Conservation (phyloP, 805 yeast genomes). For the Wickerhamiella dianesei region DNA sequence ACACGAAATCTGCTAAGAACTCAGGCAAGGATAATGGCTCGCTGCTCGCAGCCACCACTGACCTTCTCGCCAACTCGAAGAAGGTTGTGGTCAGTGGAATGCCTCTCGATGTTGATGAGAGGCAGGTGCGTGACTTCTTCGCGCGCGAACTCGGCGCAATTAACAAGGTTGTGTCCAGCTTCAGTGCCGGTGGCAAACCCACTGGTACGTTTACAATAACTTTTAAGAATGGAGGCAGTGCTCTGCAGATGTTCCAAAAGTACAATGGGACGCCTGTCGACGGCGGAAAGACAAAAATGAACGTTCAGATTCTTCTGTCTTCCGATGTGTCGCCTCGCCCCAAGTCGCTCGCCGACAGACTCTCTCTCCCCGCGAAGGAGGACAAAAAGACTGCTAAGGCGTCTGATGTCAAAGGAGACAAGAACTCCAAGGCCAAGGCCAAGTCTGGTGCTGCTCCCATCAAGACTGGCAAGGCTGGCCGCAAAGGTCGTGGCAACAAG, state of each 20-base stretch:
- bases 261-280: constrained; percentile 92
- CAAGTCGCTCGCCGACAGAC: constrained; percentile 13
- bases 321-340: constrained; percentile 35
- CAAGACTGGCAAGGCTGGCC: constrained; percentile 12
- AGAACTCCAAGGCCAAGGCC: constrained; percentile 14
- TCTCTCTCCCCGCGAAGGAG: constrained; percentile 11
- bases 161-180: constrained; percentile 51
- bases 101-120: constrained; percentile 23
- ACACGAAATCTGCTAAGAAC: constrained; percentile 19
- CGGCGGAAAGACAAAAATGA: constrained; percentile 64
- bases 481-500: constrained; percentile 16
- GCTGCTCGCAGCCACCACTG: constrained; percentile 28
- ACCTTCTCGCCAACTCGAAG: constrained; percentile 31
- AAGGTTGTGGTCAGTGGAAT: constrained; percentile 77
- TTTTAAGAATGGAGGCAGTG: constrained; percentile 56
- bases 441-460: constrained; percentile 5
- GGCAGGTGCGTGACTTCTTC: constrained; percentile 55
- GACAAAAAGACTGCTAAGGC: constrained; percentile 4
- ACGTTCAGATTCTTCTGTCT: constrained; percentile 69
- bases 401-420: constrained; percentile 3
- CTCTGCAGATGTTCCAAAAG: constrained; percentile 63
- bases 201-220: constrained; percentile 83
- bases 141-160: constrained; percentile 79
- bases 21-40: constrained; percentile 12
- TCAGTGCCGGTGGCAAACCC: constrained; percentile 78